Percentiles rank a stretch among this genome's conserved stretches.
Evolutionary conservation across 352 stramenopile genomes (phyloP).

Genomic region (Salisapilia sapeloensis): DNA sequence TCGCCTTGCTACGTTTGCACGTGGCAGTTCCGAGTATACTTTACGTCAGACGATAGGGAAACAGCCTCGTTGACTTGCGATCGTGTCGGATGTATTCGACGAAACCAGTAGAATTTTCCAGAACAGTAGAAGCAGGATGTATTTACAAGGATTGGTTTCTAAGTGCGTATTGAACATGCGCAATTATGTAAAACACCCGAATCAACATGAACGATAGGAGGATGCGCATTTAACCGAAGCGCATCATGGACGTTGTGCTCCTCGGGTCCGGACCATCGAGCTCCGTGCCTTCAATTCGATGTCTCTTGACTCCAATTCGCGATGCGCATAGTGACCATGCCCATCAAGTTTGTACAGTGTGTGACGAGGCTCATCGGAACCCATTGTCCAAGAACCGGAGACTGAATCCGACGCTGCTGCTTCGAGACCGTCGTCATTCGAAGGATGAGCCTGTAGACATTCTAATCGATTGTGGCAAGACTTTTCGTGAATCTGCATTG

Average conservation of each 20-base stretch:
- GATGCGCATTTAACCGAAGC: neutral
- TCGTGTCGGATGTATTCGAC: no score
- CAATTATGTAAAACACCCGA: no score
- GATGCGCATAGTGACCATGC: conserved; percentile 53
- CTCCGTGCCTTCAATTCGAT: conserved; percentile 63
- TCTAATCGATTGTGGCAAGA: conserved; percentile 81
- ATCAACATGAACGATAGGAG: neutral
- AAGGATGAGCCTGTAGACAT: conserved; percentile 21
- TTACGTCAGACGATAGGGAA: no score
- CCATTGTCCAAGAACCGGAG: conserved; percentile 58
- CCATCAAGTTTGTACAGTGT: conserved; percentile 49
- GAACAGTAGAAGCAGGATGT: no score
- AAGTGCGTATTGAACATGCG: no score
- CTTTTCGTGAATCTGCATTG: conserved; percentile 65
- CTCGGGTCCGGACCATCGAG: conserved; percentile 72
- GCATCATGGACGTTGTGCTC: conserved; percentile 58
- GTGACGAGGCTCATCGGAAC: conserved; percentile 44
- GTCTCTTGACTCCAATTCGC: conserved; percentile 22
- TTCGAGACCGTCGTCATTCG: conserved; percentile 20
- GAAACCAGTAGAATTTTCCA: no score
- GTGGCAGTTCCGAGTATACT: no score
- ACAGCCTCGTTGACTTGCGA: no score
- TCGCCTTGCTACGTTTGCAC: neutral
- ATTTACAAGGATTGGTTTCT: no score
- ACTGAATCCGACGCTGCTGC: conserved; percentile 61